phyloP scores from a whole-genome alignment of 2,329 filamentous ascomycete species.

The Scytalidium sp. region DNA sequence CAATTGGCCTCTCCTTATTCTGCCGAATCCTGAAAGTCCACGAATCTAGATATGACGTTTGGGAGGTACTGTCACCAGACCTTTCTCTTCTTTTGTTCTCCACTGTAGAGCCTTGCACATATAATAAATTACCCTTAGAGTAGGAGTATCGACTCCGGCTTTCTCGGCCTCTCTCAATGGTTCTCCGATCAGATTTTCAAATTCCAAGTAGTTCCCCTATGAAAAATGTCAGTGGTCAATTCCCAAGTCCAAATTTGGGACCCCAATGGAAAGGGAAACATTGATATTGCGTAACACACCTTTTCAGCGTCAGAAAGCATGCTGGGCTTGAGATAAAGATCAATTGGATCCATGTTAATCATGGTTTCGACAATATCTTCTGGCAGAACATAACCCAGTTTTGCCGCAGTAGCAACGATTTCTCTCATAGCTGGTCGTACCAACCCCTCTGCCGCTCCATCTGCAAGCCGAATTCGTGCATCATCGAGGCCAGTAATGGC shows the following conservation, averaged over 20 bases:
- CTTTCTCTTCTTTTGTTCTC: slow-evolving; percentile 37
- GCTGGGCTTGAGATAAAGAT: slow-evolving; percentile 34
- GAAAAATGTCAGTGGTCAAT: not conserved
- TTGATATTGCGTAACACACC: slow-evolving; percentile 29
- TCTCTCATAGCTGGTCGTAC: slow-evolving; percentile 21
- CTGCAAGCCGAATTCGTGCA: slow-evolving; percentile 12
- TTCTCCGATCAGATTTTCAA: slow-evolving; percentile 54
- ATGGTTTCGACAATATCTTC: slow-evolving; percentile 24
- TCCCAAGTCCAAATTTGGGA: not conserved
- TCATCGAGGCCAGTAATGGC: slow-evolving; percentile 14
- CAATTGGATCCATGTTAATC: slow-evolving; percentile 46
- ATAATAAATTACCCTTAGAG: slow-evolving; percentile 51
- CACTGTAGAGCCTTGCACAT: slow-evolving; percentile 47
- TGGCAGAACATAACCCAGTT: slow-evolving; percentile 16
- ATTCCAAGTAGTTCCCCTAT: slow-evolving; percentile 51
- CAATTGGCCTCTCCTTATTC: not conserved
- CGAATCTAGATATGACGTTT: not conserved
- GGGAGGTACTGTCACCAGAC: slow-evolving; percentile 26
- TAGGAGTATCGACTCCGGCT: slow-evolving; percentile 46
- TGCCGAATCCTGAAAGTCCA: not conserved
- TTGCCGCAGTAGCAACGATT: slow-evolving; percentile 15
- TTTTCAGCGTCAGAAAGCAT: slow-evolving; percentile 50
- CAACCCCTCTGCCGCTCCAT: slow-evolving; percentile 23
- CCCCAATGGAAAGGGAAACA: not conserved
- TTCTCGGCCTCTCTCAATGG: slow-evolving; percentile 46